Evolutionary conservation across 2,329 filamentous ascomycete genomes (phyloP).

Genomic region (Diaporthe humulicola): DNA sequence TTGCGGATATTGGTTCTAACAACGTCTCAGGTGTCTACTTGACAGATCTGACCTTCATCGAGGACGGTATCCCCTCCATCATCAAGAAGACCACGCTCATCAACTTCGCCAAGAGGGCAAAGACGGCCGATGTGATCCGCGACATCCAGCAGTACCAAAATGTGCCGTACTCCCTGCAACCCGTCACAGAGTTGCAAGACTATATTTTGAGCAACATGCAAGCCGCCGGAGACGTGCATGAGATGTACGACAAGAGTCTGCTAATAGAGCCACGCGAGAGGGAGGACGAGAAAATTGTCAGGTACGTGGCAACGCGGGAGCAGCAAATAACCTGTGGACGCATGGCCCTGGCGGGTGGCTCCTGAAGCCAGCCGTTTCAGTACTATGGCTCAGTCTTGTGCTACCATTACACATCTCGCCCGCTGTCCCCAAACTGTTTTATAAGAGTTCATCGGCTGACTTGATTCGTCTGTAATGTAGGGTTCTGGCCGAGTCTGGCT

Average conservation of each 20-base stretch:
- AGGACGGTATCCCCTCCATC: constrained; percentile 96
- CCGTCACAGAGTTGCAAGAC: constrained; percentile 92
- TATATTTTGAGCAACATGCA: constrained; percentile 98
- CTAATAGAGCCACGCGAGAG: constrained; percentile 93
- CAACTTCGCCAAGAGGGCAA: constrained; percentile 98
- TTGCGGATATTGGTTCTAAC: constrained; percentile 37
- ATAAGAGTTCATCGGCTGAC: constrained; percentile 41
- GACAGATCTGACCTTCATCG: constrained; percentile 97
- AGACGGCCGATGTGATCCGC: constrained; percentile 97
- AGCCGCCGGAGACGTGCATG: constrained; percentile 93
- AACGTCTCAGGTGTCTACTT: constrained; percentile 84
- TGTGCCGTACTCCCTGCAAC: constrained; percentile 91
- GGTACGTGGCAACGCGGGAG: constrained; percentile 70
- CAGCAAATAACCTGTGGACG: constrained; percentile 43
- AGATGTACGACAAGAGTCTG: constrained; percentile 99
- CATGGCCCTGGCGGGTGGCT: constrained; percentile 37
- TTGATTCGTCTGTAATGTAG: constrained; percentile 51
- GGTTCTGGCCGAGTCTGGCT: constrained; percentile 72
- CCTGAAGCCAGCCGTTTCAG: constrained; percentile 34
- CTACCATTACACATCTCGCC: background rate
- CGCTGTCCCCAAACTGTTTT: background rate
- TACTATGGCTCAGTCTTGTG: constrained; percentile 32
- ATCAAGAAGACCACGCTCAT: constrained; percentile 97
- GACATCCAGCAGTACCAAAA: constrained; percentile 99
- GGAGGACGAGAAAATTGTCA: constrained; percentile 99